Conservation (phyloP, 805 yeast species). For the Isabelozyma heimii region DNA sequence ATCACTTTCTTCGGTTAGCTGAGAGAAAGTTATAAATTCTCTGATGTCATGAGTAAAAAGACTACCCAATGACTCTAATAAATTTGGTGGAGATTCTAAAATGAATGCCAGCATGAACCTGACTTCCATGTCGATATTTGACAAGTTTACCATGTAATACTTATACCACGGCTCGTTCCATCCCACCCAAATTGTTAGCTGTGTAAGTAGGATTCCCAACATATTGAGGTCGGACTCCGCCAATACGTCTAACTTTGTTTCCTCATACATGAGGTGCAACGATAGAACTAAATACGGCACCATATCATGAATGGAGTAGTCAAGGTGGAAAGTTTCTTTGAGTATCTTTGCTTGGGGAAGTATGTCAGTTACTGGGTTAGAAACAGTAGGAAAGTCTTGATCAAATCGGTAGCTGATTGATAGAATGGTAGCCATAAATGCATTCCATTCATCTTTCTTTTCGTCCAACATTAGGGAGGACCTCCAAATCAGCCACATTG, state of each 20-base stretch:
- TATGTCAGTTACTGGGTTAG: slow-evolving; percentile 27
- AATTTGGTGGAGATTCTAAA: slow-evolving; percentile 57
- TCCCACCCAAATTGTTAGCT: slow-evolving; percentile 64
- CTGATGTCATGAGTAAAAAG: slow-evolving; percentile 41
- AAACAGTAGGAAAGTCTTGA: slow-evolving; percentile 11
- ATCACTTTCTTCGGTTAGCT: slow-evolving; percentile 61
- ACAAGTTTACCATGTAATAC: slow-evolving; percentile 46
- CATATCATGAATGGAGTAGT: slow-evolving; percentile 48
- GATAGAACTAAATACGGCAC: slow-evolving; percentile 64
- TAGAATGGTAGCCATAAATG: slow-evolving; percentile 51
- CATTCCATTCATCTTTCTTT: slow-evolving; percentile 54
- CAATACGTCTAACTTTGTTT: slow-evolving; percentile 56
- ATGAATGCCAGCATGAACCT: slow-evolving; percentile 45
- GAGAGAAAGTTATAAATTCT: slow-evolving; percentile 64
- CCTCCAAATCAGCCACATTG: slow-evolving; percentile 64
- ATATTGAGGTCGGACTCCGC: slow-evolving; percentile 29
- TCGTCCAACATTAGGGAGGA: slow-evolving; percentile 46
- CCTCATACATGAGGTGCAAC: slow-evolving; percentile 78
- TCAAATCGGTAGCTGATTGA: slow-evolving; percentile 49
- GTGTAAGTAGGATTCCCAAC: slow-evolving; percentile 57
- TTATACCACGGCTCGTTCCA: slow-evolving; percentile 69
- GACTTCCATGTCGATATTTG: slow-evolving; percentile 34
- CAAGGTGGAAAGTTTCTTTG: slow-evolving; percentile 20
- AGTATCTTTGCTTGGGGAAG: slow-evolving; percentile 29
- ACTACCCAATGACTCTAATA: slow-evolving; percentile 55